Base-by-base conservation (phyloP, 1,284 basidiomycete genomes). In the Cerioporus squamosus region DNA sequence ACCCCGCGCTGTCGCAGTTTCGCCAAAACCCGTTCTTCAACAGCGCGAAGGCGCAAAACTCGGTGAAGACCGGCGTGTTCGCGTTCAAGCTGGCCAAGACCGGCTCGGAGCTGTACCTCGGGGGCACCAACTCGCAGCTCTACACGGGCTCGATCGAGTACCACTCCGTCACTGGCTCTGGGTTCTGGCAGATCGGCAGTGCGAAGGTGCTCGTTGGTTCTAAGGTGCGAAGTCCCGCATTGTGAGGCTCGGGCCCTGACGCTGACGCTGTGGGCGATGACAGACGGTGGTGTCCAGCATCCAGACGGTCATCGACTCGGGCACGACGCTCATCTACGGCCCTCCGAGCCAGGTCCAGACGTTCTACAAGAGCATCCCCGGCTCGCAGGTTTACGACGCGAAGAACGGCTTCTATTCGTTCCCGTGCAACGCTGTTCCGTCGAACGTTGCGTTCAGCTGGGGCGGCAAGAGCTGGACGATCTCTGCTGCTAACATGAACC, bases 51-150 rank as follows among this genome's bases (percentile, higher is more conserved):
- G 22, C 53, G 1, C 59, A 68, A 49, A 57, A 60, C 29, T 57
- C 47, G 23, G 46, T 63, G 4, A 56, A 52, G 38, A 38, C 23
- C 15, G 66, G 57, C 42, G 57, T 56, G 23, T 84, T 84, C 66
- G 76, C 69, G 7, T 81, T 86, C 71, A 80, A 81, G 62, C 76
- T 86, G 61, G 73, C 78, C 8, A 64, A 66, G 42, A 67, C 69
- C 20, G 80, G 79, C 53, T 82, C 81, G 2, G 77, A 80, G 64
- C 77, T 86, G n/a, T 81, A 72, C 70, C 76, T 87, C 53, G 85
- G 85, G 33, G 81, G 82, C 1, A 70, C 73, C 15, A 74, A 84
- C 66, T 33, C 65, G 12, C 54, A 66, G 18, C 71, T 70, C 15
- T 79, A 75, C 72, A 68, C 65, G 2, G 79, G 78, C 39, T 51